Evolutionary conservation across 2,329 filamentous ascomycete species (phyloP), one percentile per base, ranked within the genome.

Genomic region (Beauveria brongniartii): DNA sequence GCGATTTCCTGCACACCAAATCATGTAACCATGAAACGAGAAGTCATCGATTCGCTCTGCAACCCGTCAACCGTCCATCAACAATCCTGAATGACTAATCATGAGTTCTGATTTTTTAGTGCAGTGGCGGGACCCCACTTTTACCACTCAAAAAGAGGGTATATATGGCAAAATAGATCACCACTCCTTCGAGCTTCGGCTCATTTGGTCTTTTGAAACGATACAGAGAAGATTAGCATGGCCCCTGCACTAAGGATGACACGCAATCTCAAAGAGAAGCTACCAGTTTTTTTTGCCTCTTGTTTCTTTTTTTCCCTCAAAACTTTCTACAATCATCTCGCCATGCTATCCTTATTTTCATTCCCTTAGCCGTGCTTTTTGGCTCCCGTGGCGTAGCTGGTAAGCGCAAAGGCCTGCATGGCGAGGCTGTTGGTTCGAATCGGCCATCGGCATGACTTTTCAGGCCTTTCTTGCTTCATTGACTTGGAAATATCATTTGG

Each of bases 211-310:
- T 59, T 59, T 59, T 59, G 57, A 59, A 59, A 59, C 57, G 54
- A 62, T 57, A 85, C 82, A 87, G 83, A 87, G 84, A 87, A 87
- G 83, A 87, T 87, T 89, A 89, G 87, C 87, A 89, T 89, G 86
- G 86, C 86, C 87, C 83, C 82, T 86, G 83, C 82, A 86, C 90
- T 92, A 93, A 93, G 90, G 90, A 92, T 93, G 57, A 59, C 57
- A 59, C 57, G 57, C 57, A 59, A 59, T 59, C 57, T 59, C 57
- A 59, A 59, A 59, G 57, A 59, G 57, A 59, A 54, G 57, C 57
- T 59, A 59, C 57, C 37, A 59, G 57, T 59, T 59, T 59, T 59
- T 59, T 59, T 59, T 57, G 30, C 44, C 12, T 28, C 12, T 54
- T 54, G 22, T 47, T 26, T 28, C 22, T 37, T 30, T 43, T 44